A percentile compares a stretch with the other conserved stretches of the same genome.
These are phyloP conservation scores for Raphanus raphanistrum DNA, from an alignment of 345 rosid species.

Conservation along the genomic window DNA sequence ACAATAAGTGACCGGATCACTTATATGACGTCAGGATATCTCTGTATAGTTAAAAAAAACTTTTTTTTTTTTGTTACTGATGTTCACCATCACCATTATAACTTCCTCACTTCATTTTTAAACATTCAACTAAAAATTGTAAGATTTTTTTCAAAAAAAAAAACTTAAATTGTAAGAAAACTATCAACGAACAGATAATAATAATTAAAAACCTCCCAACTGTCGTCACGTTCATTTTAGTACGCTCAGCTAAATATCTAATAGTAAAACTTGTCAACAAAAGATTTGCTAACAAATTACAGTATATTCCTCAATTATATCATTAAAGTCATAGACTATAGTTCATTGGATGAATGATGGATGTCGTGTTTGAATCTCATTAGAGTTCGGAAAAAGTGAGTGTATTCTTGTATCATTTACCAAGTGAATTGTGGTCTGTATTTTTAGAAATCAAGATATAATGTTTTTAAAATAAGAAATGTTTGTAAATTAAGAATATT, in stretches of 20 bases:
- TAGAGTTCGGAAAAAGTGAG: background rate
- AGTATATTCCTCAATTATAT: background rate
- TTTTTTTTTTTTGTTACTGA: no score
- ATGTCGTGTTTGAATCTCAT: background rate
- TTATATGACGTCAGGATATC: no score
- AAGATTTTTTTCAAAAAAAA: no score
- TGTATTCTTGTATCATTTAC: background rate
- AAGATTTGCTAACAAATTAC: background rate
- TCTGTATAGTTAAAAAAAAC: no score
- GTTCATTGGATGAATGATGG: background rate
- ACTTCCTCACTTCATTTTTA: no score
- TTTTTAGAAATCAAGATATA: background rate
- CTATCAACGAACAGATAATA: background rate
- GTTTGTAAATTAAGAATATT: background rate
- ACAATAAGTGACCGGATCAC: no score
- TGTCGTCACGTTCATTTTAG: background rate
- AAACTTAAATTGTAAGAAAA: no score
- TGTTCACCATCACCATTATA: no score
- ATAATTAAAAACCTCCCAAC: background rate
- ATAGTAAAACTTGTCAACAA: background rate
- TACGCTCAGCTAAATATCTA: background rate
- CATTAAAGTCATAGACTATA: background rate
- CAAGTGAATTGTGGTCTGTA: background rate
- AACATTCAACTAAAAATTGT: no score
- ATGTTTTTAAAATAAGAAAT: background rate